phyloP scores from a whole-genome alignment of 495 filamentous ascomycete genomes.

The Lentithecium fluviatile region DNA sequence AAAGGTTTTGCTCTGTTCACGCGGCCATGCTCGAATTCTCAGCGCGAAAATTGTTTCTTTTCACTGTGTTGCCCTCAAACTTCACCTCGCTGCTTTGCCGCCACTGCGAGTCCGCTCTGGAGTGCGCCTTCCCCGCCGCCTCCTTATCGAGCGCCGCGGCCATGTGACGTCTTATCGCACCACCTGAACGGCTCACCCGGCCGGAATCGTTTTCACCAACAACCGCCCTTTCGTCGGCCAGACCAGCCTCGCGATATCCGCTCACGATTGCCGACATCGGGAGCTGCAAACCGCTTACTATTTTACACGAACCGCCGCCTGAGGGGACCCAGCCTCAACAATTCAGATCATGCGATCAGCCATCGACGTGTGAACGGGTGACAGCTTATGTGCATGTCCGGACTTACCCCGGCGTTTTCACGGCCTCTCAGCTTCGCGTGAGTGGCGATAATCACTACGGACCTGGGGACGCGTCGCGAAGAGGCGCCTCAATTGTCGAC shows the following conservation, averaged over 20 bases:
- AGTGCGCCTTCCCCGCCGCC: conserved; percentile 5
- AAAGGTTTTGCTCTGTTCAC: background rate
- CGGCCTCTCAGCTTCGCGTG: background rate
- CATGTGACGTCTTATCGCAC: conserved; percentile 11
- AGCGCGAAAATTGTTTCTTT: background rate
- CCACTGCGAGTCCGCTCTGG: background rate
- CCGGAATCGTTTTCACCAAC: background rate
- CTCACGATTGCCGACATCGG: background rate
- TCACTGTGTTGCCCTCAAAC: background rate
- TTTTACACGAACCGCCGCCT: background rate
- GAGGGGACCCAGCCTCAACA: too few relatives aligned
- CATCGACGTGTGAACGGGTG: too few relatives aligned
- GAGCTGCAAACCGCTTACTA: background rate
- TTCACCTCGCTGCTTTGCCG: background rate
- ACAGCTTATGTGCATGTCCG: background rate
- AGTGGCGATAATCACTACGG: background rate
- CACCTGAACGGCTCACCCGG: background rate
- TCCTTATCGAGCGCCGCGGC: conserved; percentile 2
- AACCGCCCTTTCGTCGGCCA: background rate
- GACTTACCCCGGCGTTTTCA: too few relatives aligned
- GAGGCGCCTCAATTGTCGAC: too few relatives aligned
- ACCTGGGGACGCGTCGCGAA: too few relatives aligned
- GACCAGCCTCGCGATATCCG: background rate
- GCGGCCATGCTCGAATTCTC: background rate
- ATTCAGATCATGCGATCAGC: too few relatives aligned